Evolutionary conservation across 495 filamentous ascomycete genomes (phyloP).

Genomic region (Hyaloscypha hepaticicola): DNA sequence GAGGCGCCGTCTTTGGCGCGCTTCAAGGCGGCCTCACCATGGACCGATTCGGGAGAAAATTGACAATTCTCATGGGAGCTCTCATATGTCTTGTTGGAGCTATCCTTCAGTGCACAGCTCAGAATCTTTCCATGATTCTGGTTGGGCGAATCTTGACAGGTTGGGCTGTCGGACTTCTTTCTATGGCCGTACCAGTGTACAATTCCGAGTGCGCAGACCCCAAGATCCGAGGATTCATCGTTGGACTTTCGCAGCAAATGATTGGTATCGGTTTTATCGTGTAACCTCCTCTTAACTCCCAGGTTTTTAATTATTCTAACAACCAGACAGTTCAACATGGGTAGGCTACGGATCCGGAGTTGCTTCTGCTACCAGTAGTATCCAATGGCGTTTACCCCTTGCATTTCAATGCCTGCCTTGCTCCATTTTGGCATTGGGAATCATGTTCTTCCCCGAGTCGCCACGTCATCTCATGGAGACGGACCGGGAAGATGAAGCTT

Average conservation of each 20-base stretch:
- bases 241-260: constrained; percentile 60
- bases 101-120: constrained; percentile 53
- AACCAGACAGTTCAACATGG: constrained; percentile 42
- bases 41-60: constrained; percentile 48
- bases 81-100: constrained; percentile 54
- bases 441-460: constrained; percentile 68
- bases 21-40: constrained; percentile 38
- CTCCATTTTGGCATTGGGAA: constrained; percentile 48
- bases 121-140: constrained; percentile 57
- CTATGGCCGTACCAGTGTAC: constrained; percentile 59
- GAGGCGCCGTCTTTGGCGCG: constrained; percentile 51
- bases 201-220: constrained; percentile 54
- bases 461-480: constrained; percentile 71
- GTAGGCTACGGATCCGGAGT: constrained; percentile 54
- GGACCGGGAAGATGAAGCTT: constrained; percentile 64
- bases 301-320: not conserved
- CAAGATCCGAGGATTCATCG: constrained; percentile 54
- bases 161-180: constrained; percentile 59
- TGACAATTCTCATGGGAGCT: constrained; percentile 56
- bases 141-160: constrained; percentile 62
- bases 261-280: constrained; percentile 57
- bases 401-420: constrained; percentile 46
- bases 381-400: constrained; percentile 57
- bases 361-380: constrained; percentile 31
- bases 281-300: constrained; percentile 35